These are phyloP conservation scores for Kodamaea sagamina DNA, from an alignment of 805 yeast species.

Conservation along the genomic window DNA sequence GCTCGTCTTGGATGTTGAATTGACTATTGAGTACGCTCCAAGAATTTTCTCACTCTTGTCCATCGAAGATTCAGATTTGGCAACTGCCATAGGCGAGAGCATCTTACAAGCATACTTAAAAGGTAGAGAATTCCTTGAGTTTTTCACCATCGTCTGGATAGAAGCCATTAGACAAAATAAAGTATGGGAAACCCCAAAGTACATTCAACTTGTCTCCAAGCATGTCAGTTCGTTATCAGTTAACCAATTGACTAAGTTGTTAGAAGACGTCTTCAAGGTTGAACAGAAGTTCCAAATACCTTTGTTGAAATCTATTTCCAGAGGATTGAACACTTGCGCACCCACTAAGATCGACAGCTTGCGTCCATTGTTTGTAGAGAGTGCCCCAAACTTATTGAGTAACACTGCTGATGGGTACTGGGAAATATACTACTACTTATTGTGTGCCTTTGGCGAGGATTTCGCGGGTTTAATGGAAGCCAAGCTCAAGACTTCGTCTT, in stretches of 20 bases:
- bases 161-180: slow-evolving; percentile 20
- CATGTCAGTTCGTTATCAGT: slow-evolving; percentile 48
- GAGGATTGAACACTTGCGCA: slow-evolving; percentile 44
- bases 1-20: slow-evolving; percentile 56
- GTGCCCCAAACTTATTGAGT: slow-evolving; percentile 17
- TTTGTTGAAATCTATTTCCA: slow-evolving; percentile 23
- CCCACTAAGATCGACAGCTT: slow-evolving; percentile 21
- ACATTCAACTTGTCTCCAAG: slow-evolving; percentile 40
- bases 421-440: slow-evolving; percentile 48
- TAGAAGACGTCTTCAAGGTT: slow-evolving; percentile 10
- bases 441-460: slow-evolving; percentile 47
- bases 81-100: slow-evolving; percentile 24
- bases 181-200: slow-evolving; percentile 29
- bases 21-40: slow-evolving; percentile 50
- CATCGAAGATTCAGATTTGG: slow-evolving; percentile 4
- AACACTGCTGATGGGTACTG: slow-evolving; percentile 32
- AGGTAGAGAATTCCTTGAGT: slow-evolving; percentile 58
- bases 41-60: slow-evolving; percentile 26
- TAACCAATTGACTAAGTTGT: slow-evolving; percentile 37
- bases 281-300: slow-evolving; percentile 14
- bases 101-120: slow-evolving; percentile 50
- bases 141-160: slow-evolving; percentile 49
- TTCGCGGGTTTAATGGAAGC: slow-evolving; percentile 10
- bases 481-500: slow-evolving; percentile 2
- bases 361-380: slow-evolving; percentile 13